phyloP scores from a whole-genome alignment of 208 protist genomes.

The Acanthamoeba royreba region DNA sequence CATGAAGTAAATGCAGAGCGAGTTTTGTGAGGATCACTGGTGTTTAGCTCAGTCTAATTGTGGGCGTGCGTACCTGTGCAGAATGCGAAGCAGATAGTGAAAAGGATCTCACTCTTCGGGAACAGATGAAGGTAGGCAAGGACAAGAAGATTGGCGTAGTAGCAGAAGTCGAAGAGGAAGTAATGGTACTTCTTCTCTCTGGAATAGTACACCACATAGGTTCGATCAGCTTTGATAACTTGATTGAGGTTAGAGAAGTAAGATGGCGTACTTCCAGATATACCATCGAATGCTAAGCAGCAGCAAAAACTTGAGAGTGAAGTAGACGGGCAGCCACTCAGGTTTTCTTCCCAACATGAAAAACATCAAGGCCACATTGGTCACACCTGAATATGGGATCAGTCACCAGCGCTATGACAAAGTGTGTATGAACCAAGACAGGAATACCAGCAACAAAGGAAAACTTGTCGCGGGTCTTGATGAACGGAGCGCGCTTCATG shows the following conservation, averaged over 20 bases:
- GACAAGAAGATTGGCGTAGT: slow-evolving; percentile 53
- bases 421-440: background rate
- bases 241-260: background rate
- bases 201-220: background rate
- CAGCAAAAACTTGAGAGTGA: background rate
- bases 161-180: slow-evolving; percentile 68
- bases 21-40: background rate
- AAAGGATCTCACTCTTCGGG: background rate
- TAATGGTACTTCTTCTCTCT: slow-evolving; percentile 63
- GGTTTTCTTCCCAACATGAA: background rate
- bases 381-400: background rate
- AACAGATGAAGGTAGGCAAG: slow-evolving; percentile 46
- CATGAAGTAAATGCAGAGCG: background rate
- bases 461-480: slow-evolving; percentile 27
- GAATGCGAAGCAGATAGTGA: slow-evolving; percentile 10
- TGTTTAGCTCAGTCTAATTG: background rate
- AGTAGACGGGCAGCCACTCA: slow-evolving; percentile 13
- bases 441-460: slow-evolving; percentile 2
- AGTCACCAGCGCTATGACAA: background rate
- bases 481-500: slow-evolving; percentile 28
- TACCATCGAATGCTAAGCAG: background rate
- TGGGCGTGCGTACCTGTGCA: background rate
- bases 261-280: background rate
- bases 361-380: slow-evolving; percentile 16
- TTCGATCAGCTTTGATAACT: background rate